Base-by-base conservation (phyloP, 1,139 yeast species). In the Geotrichum bryndzae region DNA sequence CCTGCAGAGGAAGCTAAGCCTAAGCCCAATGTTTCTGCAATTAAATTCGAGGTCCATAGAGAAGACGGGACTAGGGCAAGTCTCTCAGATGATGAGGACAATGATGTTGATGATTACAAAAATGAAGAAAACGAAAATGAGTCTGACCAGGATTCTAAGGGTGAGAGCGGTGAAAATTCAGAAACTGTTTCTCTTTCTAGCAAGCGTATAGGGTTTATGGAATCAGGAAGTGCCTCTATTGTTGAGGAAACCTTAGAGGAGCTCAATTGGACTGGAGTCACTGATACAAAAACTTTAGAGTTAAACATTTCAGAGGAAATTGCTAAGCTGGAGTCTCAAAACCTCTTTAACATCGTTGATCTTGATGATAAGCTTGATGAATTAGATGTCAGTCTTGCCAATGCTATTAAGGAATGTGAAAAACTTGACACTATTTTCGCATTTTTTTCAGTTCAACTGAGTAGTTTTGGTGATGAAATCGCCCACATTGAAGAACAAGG, bases 231-330 rank as follows among this genome's bases (percentile, higher is more conserved):
- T 59, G 69, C 67, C 1, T 68, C 69, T 8, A 72, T 74, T 6
- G 70, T 85, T n/a, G 87, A 83, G 62, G 92, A 89, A 63, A 74
- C 90, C 22, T 79, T 90, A 65, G 89, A 87, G 45, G 94, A 87
- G 64, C 81, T 90, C 33, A 83, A 84, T 50, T 90, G 96, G 95
- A 82, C 82, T 35, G 79, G 85, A 0, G 76, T 80, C 22, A 95
- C 88, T 69, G 87, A 84, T 66, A 80, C 87, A 5, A 81, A 78
- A 27, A 76, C 80, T 0, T 72, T 91, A 45, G 79, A 87, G 51
- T 79, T 77, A 56, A 85, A 83, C 67, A 78, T 92, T 57, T 74
- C 80, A 35, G 79, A 78, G 54, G 87, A 86, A 65, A 70, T 84
- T 51, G 77, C 79, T 1, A 76, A 76, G 41, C 73, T 84, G 0